A percentile compares a stretch with the other conserved stretches of the same genome.
Conservation (phyloP, 2,329 filamentous ascomycete species). For the Pseudogymnoascus sp. region DNA sequence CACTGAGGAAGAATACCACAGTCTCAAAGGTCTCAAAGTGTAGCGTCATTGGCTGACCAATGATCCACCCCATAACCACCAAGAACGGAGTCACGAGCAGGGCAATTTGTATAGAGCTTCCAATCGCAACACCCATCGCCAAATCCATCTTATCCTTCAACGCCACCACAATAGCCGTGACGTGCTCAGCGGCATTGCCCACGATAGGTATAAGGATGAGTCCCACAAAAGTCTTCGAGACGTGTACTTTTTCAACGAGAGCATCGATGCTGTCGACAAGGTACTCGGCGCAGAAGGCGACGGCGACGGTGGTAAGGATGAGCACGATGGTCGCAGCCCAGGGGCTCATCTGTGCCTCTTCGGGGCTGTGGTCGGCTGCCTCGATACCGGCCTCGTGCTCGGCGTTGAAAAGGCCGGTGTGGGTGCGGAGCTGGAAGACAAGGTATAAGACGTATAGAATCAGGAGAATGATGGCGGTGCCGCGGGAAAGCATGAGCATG, state of each 20-base stretch:
- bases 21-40: constrained; percentile 77
- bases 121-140: constrained; percentile 72
- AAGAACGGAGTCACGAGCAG: constrained; percentile 72
- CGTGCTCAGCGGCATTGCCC: constrained; percentile 72
- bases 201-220: constrained; percentile 72
- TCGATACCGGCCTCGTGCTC: constrained; percentile 30
- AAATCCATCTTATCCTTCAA: constrained; percentile 68
- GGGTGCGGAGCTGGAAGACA: constrained; percentile 67
- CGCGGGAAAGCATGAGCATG: constrained; percentile 63
- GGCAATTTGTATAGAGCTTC: constrained; percentile 74
- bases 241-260: constrained; percentile 58
- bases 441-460: constrained; percentile 69
- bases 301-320: constrained; percentile 59
- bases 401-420: constrained; percentile 61
- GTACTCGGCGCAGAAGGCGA: constrained; percentile 67
- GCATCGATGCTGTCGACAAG: constrained; percentile 68
- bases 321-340: constrained; percentile 57
- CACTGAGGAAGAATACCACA: constrained; percentile 66
- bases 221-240: constrained; percentile 75
- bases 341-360: constrained; percentile 48
- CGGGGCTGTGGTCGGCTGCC: constrained; percentile 35
- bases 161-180: constrained; percentile 71
- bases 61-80: constrained; percentile 71
- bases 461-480: constrained; percentile 67
- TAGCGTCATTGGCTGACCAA: constrained; percentile 62